A percentile compares a stretch with the other conserved stretches of the same genome.
phyloP scores from a whole-genome alignment of 306 rosid species.

The Prunus fruticosa region DNA sequence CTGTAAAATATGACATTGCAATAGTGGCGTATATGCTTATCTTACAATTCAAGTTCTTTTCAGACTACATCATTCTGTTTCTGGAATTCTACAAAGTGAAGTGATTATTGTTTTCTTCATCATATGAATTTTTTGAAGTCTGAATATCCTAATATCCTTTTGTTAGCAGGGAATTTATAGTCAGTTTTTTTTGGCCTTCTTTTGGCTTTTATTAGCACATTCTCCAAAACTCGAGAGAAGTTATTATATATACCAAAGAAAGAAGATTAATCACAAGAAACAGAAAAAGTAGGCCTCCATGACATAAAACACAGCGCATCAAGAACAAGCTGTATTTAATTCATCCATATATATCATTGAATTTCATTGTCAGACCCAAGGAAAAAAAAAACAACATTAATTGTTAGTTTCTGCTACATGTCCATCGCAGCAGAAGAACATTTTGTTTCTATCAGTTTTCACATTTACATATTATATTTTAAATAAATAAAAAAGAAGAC shows the following conservation, averaged over 20 bases:
- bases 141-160: neutral
- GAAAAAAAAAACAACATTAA: no score
- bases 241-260: neutral
- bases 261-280: neutral
- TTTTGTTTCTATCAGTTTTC: no score
- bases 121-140: no score
- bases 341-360: no score
- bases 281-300: neutral
- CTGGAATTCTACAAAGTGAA: neutral
- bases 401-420: no score
- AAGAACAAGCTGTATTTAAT: no score
- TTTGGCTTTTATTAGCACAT: neutral
- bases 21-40: constrained; percentile 9
- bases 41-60: neutral
- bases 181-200: neutral
- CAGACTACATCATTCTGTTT: neutral
- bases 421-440: no score
- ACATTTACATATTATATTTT: no score
- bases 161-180: neutral
- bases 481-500: no score
- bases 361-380: no score
- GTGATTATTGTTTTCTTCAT: neutral
- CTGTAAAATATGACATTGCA: constrained; percentile 23
- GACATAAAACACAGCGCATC: no score
- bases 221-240: neutral